A percentile compares a stretch with the other conserved stretches of the same genome.
These are phyloP conservation scores for Linnemannia hyalina DNA, from an alignment of 192 early-diverging fungal genomes.

Conservation along the genomic window DNA sequence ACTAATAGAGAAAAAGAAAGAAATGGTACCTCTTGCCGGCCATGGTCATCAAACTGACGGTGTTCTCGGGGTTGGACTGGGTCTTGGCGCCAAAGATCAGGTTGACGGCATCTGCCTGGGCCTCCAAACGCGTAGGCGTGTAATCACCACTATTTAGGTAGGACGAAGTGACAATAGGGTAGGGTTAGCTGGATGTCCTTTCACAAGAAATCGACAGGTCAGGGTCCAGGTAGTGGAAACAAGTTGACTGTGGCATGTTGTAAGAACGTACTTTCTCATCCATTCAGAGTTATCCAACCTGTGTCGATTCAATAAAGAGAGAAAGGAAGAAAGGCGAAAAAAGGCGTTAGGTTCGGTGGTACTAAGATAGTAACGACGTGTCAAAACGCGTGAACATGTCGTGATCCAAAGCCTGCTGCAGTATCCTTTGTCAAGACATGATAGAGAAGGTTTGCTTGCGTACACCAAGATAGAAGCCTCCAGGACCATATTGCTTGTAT, in stretches of 20 bases:
- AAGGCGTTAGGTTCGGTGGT: neutral
- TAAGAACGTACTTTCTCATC: slow-evolving; percentile 79
- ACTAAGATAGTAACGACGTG: neutral
- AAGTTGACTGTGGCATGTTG: neutral
- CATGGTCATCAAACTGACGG: slow-evolving; percentile 94
- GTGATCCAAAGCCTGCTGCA: neutral
- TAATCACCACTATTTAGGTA: slow-evolving; percentile 87
- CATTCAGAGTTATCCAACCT: slow-evolving; percentile 98
- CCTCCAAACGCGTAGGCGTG: slow-evolving; percentile 92
- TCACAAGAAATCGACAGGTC: neutral
- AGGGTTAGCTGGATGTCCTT: neutral
- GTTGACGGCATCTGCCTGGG: slow-evolving; percentile 94
- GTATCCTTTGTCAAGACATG: neutral
- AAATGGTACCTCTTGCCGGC: slow-evolving; percentile 85
- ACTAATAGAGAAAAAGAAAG: neutral
- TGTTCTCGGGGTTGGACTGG: slow-evolving; percentile 94
- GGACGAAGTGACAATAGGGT: neutral
- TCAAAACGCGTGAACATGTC: neutral
- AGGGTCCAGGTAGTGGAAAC: neutral
- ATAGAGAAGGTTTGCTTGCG: slow-evolving; percentile 22
- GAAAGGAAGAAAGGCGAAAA: neutral
- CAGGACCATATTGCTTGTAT: slow-evolving; percentile 78
- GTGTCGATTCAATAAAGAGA: neutral
- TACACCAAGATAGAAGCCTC: slow-evolving; percentile 94
- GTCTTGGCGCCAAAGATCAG: slow-evolving; percentile 93